phyloP scores from a whole-genome alignment of 176 grass and related monocot genomes.

The Eragrostis curvula region DNA sequence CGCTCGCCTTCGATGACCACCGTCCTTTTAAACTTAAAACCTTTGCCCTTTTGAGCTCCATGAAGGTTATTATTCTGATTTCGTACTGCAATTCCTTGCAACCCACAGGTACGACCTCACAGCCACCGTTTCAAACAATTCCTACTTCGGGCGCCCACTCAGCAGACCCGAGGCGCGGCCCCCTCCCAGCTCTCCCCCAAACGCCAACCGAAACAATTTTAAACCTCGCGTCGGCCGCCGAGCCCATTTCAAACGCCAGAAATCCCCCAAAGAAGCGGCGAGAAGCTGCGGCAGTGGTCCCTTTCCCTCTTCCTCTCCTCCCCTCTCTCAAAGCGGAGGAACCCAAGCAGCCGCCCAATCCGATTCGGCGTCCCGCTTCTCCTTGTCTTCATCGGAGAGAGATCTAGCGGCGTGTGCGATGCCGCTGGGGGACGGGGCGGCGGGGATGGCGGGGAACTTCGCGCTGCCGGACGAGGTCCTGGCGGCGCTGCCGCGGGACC shows the following conservation, averaged over 20 bases:
- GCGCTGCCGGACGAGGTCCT: conserved; percentile 70
- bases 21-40: neutral
- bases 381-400: neutral
- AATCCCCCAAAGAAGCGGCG: conserved; percentile 31
- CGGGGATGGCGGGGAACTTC: conserved; percentile 39
- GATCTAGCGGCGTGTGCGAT: conserved; percentile 38
- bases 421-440: conserved; percentile 38
- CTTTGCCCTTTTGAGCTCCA: neutral
- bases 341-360: conserved; percentile 30
- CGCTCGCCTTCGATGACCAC: neutral
- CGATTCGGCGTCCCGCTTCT: neutral
- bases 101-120: too few relatives aligned
- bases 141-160: conserved; percentile 28
- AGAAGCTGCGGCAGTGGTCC: conserved; percentile 31
- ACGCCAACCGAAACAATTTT: conserved; percentile 23
- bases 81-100: neutral
- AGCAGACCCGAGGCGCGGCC: conserved; percentile 21
- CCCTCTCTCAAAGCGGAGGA: conserved; percentile 4
- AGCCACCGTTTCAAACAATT: conserved; percentile 36
- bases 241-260: conserved; percentile 55
- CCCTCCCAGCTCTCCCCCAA: neutral
- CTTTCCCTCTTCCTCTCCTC: neutral
- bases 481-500: conserved; percentile 82
- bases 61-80: neutral
- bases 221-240: conserved; percentile 55